Conservation (phyloP, 169 alveolate genomes). For the Eimeria mitis region DNA sequence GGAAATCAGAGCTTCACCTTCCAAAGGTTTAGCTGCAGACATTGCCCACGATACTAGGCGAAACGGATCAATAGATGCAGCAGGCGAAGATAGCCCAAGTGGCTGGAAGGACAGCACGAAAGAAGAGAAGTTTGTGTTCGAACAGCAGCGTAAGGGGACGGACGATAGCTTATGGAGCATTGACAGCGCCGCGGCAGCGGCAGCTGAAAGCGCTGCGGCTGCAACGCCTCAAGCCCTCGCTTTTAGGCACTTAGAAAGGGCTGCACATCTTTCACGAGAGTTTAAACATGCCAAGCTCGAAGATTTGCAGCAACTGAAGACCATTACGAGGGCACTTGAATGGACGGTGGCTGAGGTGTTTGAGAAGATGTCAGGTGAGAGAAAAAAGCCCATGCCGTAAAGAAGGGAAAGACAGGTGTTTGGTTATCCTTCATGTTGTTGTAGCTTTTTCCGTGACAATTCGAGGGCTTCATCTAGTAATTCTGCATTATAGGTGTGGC, state of each 20-base stretch:
- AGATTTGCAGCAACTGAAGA: constrained; percentile 38
- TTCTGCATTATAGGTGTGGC: too few species aligned
- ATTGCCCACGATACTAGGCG: too few species aligned
- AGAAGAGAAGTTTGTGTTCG: constrained; percentile 27
- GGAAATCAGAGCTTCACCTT: neutral
- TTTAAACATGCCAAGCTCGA: neutral
- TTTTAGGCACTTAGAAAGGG: constrained; percentile 36
- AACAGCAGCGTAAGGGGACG: constrained; percentile 6
- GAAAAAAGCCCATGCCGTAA: too few species aligned
- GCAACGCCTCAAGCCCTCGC: constrained; percentile 26
- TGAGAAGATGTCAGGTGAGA: constrained; percentile 66
- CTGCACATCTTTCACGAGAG: constrained; percentile 44
- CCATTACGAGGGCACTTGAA: constrained; percentile 21
- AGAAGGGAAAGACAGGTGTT: too few species aligned
- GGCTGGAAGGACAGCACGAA: neutral
- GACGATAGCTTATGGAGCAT: constrained; percentile 10
- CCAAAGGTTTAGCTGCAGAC: neutral
- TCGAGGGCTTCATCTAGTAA: too few species aligned
- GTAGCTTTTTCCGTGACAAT: too few species aligned
- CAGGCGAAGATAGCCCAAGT: neutral
- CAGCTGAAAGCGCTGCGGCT: constrained; percentile 55
- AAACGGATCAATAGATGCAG: neutral
- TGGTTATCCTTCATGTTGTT: too few species aligned
- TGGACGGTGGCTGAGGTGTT: constrained; percentile 66
- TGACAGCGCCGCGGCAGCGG: constrained; percentile 44